Conservation (phyloP, 2,329 filamentous ascomycete species). For the Chrysoporthe cubensis region DNA sequence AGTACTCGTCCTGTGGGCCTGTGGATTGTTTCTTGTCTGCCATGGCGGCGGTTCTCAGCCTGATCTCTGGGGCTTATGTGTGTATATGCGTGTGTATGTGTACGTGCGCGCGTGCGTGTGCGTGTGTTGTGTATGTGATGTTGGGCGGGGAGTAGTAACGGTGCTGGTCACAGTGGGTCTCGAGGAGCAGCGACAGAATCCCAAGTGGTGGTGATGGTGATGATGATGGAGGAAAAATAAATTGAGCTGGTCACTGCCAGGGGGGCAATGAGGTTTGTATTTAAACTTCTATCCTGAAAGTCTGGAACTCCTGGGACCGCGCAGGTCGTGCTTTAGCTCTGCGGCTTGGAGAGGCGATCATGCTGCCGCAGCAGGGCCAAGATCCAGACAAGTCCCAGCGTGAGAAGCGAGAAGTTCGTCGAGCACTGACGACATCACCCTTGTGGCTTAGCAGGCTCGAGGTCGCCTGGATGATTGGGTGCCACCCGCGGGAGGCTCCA, state of each 20-base stretch:
- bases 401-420: not conserved
- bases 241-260: not conserved
- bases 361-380: not conserved
- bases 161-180: not conserved
- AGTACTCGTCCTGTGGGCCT: slow-evolving; percentile 25
- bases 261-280: not conserved
- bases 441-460: slow-evolving; percentile 6
- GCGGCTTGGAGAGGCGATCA: not conserved
- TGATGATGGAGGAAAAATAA: not conserved
- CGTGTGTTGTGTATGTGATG: too few relatives aligned
- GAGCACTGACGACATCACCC: slow-evolving; percentile 14
- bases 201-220: not conserved
- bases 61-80: not conserved
- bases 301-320: not conserved
- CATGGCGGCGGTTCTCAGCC: slow-evolving; percentile 21
- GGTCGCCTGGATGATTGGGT: slow-evolving; percentile 3
- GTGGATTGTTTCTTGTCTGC: slow-evolving; percentile 19
- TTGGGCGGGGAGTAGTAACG: not conserved
- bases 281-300: not conserved
- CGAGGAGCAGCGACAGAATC: not conserved
- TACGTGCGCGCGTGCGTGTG: too few relatives aligned
- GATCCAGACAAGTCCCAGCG: too few relatives aligned
- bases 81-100: too few relatives aligned
- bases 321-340: slow-evolving; percentile 2
- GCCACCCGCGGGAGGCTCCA: not conserved